phyloP scores from a whole-genome alignment of 257 asterid species.

The Forsythia suspensa region DNA sequence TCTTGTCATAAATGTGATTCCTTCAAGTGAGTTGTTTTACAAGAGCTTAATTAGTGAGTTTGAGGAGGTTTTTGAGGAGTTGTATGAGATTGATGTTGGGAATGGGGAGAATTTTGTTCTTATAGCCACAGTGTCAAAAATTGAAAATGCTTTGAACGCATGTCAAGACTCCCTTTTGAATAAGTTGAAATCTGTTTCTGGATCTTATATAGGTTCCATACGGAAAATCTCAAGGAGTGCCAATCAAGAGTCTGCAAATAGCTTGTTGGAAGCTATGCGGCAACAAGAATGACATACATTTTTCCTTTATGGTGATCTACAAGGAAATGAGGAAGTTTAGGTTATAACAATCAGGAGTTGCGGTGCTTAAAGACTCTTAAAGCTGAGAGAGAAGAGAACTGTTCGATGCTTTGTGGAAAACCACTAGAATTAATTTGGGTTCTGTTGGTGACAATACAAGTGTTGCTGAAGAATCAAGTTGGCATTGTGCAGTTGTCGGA shows the following conservation, averaged over 20 bases:
- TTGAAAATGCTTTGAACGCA: conserved; percentile 13
- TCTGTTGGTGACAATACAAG: background rate
- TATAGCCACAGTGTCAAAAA: conserved; percentile 50
- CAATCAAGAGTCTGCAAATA: background rate
- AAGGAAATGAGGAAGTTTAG: background rate
- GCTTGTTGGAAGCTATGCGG: background rate
- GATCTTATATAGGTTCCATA: conserved; percentile 46
- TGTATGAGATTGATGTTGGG: conserved; percentile 73
- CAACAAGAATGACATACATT: background rate
- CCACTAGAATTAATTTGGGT: background rate
- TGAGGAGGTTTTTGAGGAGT: conserved; percentile 52
- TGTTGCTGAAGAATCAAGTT: background rate
- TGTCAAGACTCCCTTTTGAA: conserved; percentile 31
- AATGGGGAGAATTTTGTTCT: conserved; percentile 80
- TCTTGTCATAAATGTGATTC: conserved; percentile 56
- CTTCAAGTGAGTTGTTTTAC: conserved; percentile 37
- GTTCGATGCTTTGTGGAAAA: background rate
- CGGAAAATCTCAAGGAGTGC: conserved; percentile 33
- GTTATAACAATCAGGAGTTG: background rate
- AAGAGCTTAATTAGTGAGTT: conserved; percentile 42
- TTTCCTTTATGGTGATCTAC: background rate
- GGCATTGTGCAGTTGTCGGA: background rate
- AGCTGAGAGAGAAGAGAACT: background rate
- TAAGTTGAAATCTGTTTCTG: conserved; percentile 50
- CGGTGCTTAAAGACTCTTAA: background rate